These are phyloP conservation scores for Oryza nivara DNA, from an alignment of 176 grass and related monocot species.

Conservation along the genomic window DNA sequence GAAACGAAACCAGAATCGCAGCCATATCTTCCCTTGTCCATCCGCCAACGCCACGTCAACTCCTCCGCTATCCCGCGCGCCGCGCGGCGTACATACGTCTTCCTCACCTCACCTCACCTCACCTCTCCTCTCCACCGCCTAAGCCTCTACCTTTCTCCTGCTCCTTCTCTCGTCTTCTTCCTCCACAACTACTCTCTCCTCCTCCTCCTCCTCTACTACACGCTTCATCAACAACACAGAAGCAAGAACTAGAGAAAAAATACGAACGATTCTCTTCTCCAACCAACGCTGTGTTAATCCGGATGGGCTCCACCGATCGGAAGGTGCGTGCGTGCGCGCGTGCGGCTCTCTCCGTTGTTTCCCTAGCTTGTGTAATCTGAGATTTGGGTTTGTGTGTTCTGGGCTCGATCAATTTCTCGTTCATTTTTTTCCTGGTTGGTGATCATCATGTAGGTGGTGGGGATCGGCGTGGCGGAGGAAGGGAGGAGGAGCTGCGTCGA, in stretches of 20 bases:
- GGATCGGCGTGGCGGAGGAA: conserved; percentile 39
- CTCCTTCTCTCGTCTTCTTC: neutral
- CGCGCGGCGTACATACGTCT: conserved; percentile 7
- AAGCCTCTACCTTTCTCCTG: neutral
- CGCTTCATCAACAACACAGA: conserved; percentile 32
- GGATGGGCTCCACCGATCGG: conserved; percentile 60
- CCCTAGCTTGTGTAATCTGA: neutral
- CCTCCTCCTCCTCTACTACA: conserved; percentile 25
- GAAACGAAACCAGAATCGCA: neutral
- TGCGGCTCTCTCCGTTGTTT: neutral
- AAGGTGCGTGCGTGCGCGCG: conserved; percentile 38
- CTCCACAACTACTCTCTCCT: conserved; percentile 39
- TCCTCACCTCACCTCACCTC: conserved; percentile 8
- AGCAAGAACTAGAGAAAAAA: neutral
- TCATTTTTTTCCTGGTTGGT: neutral
- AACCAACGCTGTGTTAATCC: neutral
- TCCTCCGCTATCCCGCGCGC: neutral
- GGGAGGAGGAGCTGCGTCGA: conserved; percentile 67
- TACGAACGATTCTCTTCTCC: neutral
- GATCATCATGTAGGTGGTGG: conserved; percentile 20
- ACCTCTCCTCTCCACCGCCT: conserved; percentile 30
- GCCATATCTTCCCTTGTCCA: conserved; percentile 20
- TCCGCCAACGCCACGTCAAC: conserved; percentile 38
- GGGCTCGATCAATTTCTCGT: neutral
- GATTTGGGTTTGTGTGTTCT: neutral